Percentiles rank a stretch among this genome's conserved stretches.
Evolutionary conservation across 2,329 filamentous ascomycete species (phyloP).

Genomic region (Trichoderma asperellum): DNA sequence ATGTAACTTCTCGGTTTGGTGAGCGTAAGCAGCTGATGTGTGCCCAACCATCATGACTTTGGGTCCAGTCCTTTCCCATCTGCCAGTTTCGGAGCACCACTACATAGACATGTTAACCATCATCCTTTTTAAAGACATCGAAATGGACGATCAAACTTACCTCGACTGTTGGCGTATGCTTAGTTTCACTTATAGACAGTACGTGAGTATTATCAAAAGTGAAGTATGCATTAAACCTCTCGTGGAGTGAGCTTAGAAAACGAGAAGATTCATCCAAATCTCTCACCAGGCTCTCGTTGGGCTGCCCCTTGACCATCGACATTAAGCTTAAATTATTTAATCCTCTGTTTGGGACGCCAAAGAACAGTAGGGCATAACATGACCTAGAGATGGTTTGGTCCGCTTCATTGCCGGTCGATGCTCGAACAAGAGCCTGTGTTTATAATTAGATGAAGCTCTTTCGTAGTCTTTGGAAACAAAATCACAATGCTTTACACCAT

Average conservation of each 20-base stretch:
- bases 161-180: conserved; percentile 31
- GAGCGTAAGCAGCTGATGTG: conserved; percentile 35
- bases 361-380: conserved; percentile 36
- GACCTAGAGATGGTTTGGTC: conserved; percentile 30
- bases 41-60: conserved; percentile 34
- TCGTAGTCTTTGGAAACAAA: background rate
- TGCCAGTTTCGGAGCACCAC: conserved; percentile 11
- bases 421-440: conserved; percentile 32
- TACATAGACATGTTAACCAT: background rate
- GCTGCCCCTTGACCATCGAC: conserved; percentile 33
- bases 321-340: conserved; percentile 33
- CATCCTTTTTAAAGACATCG: background rate
- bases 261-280: conserved; percentile 33
- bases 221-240: conserved; percentile 32
- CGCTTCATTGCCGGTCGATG: conserved; percentile 15
- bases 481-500: background rate
- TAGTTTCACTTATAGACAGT: conserved; percentile 32
- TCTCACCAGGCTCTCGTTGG: conserved; percentile 34
- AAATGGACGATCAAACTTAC: conserved; percentile 7
- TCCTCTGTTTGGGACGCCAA: conserved; percentile 39
- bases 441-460: too few species aligned
- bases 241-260: conserved; percentile 31
- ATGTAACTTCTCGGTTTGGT: conserved; percentile 30
- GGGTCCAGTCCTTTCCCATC: conserved; percentile 30
- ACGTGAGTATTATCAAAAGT: conserved; percentile 31